Base-by-base conservation (phyloP, 345 rosid genomes). In the thale cress (Arabidopsis thaliana) region DNA sequence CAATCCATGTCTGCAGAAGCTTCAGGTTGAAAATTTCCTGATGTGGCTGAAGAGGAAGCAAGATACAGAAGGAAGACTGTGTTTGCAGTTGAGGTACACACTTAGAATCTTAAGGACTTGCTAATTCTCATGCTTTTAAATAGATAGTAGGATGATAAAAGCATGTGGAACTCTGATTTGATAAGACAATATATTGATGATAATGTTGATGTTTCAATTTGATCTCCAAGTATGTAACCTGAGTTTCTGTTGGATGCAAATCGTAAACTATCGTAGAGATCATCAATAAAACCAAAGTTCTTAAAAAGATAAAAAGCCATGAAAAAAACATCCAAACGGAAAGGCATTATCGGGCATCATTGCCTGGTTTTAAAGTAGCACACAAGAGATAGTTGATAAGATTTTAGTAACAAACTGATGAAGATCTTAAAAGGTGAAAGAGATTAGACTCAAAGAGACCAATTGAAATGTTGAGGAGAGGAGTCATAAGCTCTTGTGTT, bases 361-460 rank as follows among this genome's bases (percentile, higher is more conserved):
- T 46, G 67, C 40, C 71, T 63, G 34, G 36, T 45, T 77, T 61
- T 10, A 67, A 67, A 69, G 69, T 69, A 52, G 65, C 59, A 56
- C 9, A 41, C 1, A 22, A 32, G 10, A 71, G 3, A 32, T 20
- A 69, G 28, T 14, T 45, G 30, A 71, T 59, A 48, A 65, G 48
- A 59, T 45, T 65, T 69, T 23, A 12, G 70, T 41, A 51, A 2
- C 28, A 25, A 25, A 2, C 28, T 25, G 28, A 25, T 25, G 44
- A 52, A 14, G 2, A n/a, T 52, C 63, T 23, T 9, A 16, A 8
- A 56, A 6, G 9, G 66, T 45, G 78, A 45, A 77, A 53, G 53
- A 52, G 30, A 42, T 13, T 53, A 40, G n/a, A 51, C 66, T 81
- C 77, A 90, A 23, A 87, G 96, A 14, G 90, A 85, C 92, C 93